phyloP scores from a whole-genome alignment of 1,139 yeast species.

The Zygosaccharomyces pseudobailii region DNA sequence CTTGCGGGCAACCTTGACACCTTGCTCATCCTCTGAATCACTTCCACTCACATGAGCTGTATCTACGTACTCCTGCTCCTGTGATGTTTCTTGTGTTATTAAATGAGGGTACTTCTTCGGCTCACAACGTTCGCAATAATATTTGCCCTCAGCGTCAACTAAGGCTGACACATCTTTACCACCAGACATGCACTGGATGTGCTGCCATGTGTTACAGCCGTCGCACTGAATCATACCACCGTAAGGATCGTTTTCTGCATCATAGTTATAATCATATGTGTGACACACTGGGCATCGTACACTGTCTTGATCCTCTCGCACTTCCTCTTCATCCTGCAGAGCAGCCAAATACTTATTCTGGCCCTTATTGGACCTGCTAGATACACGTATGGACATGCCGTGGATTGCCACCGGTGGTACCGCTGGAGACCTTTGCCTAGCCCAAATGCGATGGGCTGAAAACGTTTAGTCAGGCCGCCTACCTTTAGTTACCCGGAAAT shows the following conservation, averaged over 20 bases:
- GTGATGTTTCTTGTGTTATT: slow-evolving; percentile 3
- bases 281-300: slow-evolving; percentile 66
- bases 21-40: slow-evolving; percentile 22
- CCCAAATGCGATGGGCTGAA: not conserved
- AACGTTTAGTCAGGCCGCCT: not conserved
- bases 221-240: slow-evolving; percentile 80
- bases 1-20: slow-evolving; percentile 21
- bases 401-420: not conserved
- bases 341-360: slow-evolving; percentile 22
- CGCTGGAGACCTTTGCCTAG: not conserved
- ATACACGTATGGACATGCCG: slow-evolving; percentile 20
- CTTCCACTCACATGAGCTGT: slow-evolving; percentile 14
- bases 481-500: not conserved
- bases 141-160: slow-evolving; percentile 40
- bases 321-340: slow-evolving; percentile 18
- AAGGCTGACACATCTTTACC: slow-evolving; percentile 32
- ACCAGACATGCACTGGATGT: slow-evolving; percentile 63
- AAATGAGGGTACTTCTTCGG: slow-evolving; percentile 38
- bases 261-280: slow-evolving; percentile 56
- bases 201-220: slow-evolving; percentile 79
- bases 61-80: slow-evolving; percentile 9
- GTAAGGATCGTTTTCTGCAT: slow-evolving; percentile 54
- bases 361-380: slow-evolving; percentile 27
- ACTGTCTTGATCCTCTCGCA: slow-evolving; percentile 32
- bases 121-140: slow-evolving; percentile 49